phyloP scores from a whole-genome alignment of 768 basidiomycete genomes.

The Macrolepiota dolichaula region DNA sequence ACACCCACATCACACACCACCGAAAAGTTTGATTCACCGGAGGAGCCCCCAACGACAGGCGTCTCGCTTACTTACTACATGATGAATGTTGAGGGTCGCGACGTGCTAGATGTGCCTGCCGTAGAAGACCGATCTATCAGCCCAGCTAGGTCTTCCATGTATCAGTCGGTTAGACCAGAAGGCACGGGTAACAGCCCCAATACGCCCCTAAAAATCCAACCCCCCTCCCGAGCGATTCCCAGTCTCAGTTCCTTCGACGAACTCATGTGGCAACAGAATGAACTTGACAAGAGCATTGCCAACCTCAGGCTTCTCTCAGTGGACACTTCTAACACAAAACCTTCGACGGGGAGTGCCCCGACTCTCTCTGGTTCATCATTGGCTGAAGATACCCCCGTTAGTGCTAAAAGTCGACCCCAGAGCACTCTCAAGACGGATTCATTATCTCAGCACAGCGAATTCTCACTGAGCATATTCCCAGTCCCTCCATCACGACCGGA shows the following conservation, averaged over 20 bases:
- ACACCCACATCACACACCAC: neutral
- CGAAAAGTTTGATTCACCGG: neutral
- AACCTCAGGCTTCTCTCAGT: slow-evolving; percentile 47
- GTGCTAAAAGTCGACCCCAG: slow-evolving; percentile 3
- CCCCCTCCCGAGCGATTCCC: slow-evolving; percentile 20
- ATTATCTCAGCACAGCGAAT: slow-evolving; percentile 36
- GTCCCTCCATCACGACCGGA: slow-evolving; percentile 41
- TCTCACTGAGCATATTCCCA: slow-evolving; percentile 72
- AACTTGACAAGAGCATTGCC: slow-evolving; percentile 64
- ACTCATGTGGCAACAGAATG: slow-evolving; percentile 56
- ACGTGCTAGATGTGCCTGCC: slow-evolving; percentile 1
- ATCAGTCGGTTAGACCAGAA: slow-evolving; percentile 36
- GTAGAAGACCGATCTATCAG: slow-evolving; percentile 2
- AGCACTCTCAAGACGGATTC: slow-evolving; percentile 9
- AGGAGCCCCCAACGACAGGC: slow-evolving; percentile 14
- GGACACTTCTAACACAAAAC: neutral
- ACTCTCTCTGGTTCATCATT: neutral
- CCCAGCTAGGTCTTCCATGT: slow-evolving; percentile 38
- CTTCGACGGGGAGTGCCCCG: neutral
- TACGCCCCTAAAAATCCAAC: slow-evolving; percentile 9
- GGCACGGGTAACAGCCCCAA: slow-evolving; percentile 6
- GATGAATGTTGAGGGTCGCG: slow-evolving; percentile 14
- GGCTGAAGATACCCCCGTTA: neutral
- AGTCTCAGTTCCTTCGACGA: slow-evolving; percentile 42
- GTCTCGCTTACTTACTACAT: slow-evolving; percentile 26